phyloP scores from a whole-genome alignment of 1,139 yeast species.

The Taiozyma onychis region DNA sequence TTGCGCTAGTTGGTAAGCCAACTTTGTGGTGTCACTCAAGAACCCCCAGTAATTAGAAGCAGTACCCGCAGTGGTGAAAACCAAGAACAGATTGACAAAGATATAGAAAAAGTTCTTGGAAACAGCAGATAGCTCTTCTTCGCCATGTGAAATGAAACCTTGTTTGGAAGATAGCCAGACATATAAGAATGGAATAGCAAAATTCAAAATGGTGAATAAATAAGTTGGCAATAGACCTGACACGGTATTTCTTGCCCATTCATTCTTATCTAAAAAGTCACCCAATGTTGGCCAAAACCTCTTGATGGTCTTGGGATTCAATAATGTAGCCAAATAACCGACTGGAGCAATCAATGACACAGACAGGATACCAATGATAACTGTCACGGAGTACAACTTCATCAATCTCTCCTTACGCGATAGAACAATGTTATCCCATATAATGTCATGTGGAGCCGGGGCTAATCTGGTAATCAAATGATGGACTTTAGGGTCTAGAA shows the following conservation, averaged over 20 bases:
- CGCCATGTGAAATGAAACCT: constrained; percentile 71
- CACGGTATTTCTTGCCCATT: constrained; percentile 66
- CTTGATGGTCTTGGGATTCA: constrained; percentile 64
- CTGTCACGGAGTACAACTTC: constrained; percentile 56
- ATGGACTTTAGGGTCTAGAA: constrained; percentile 70
- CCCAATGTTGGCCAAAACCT: constrained; percentile 74
- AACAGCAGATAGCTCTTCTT: constrained; percentile 67
- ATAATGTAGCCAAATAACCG: constrained; percentile 65
- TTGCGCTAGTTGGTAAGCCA: constrained; percentile 68
- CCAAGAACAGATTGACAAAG: constrained; percentile 71
- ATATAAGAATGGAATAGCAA: constrained; percentile 64
- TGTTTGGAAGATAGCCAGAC: constrained; percentile 61
- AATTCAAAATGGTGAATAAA: constrained; percentile 62
- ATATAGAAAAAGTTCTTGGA: constrained; percentile 75
- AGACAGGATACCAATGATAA: constrained; percentile 56
- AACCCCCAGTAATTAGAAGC: constrained; percentile 74
- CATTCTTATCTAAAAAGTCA: constrained; percentile 47
- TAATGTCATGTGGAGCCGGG: constrained; percentile 77
- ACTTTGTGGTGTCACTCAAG: constrained; percentile 67
- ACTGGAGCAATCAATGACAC: constrained; percentile 65
- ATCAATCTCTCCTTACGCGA: constrained; percentile 48
- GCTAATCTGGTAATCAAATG: constrained; percentile 66
- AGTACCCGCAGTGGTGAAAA: constrained; percentile 77
- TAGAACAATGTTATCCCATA: constrained; percentile 67
- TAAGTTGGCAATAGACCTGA: constrained; percentile 75